Evolutionary conservation across 2,329 filamentous ascomycete genomes (phyloP).

Genomic region (Fusarium guadeloupense): DNA sequence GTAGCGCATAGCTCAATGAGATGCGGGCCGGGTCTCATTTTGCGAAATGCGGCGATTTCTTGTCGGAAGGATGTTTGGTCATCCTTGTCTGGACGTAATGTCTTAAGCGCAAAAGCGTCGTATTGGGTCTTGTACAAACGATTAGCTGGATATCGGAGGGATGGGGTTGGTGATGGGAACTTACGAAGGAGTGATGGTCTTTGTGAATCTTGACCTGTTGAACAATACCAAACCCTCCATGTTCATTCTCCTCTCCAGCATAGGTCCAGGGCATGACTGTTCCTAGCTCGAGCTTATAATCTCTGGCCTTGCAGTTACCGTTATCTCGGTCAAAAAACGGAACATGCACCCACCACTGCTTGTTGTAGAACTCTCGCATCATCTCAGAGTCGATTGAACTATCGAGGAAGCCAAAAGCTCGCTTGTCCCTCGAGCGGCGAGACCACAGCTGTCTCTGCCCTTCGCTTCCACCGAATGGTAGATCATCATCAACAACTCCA

Average conservation of each 20-base stretch:
- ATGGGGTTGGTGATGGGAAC: background rate
- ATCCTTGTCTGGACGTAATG: background rate
- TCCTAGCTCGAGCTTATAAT: background rate
- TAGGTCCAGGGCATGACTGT: background rate
- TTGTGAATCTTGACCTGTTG: background rate
- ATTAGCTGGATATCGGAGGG: too few relatives aligned
- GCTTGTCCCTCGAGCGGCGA: background rate
- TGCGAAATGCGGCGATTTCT: background rate
- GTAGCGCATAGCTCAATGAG: background rate
- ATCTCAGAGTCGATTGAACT: background rate
- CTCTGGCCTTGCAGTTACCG: background rate
- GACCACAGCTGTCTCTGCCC: background rate
- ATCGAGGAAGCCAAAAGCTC: background rate
- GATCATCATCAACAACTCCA: background rate
- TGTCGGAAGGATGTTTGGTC: background rate
- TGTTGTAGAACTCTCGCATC: background rate
- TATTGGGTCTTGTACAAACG: background rate
- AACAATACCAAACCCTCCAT: background rate
- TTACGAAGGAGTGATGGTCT: slow-evolving; percentile 2
- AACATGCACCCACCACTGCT: background rate
- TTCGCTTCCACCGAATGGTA: background rate
- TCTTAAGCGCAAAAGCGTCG: background rate
- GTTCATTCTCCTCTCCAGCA: rapidly evolving
- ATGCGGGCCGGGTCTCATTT: background rate
- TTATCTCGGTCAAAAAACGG: background rate